Conservation (phyloP, 164 flowering plant genomes). For the Nymphaea colorata region DNA sequence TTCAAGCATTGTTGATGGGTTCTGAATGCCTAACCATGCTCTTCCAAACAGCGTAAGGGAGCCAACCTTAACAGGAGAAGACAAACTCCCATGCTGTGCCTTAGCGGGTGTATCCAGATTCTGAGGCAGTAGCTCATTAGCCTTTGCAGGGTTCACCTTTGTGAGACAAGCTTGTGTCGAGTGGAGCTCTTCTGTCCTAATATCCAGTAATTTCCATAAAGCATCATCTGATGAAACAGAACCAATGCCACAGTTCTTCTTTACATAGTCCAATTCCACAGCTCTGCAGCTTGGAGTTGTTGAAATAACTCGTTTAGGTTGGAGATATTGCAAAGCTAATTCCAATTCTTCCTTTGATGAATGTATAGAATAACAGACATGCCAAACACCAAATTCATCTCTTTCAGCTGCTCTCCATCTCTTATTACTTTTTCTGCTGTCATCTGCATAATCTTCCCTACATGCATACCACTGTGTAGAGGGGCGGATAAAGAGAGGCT, state of each 20-base stretch:
- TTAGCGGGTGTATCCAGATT: background rate
- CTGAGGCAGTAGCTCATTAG: background rate
- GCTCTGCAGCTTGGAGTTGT: conserved; percentile 70
- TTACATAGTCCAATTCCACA: conserved; percentile 67
- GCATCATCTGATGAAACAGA: conserved; percentile 29
- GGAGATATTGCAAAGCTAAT: conserved; percentile 70
- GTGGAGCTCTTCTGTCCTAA: conserved; percentile 15
- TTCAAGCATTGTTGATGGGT: conserved; percentile 3
- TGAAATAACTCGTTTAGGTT: conserved; percentile 72
- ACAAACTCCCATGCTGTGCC: conserved; percentile 17
- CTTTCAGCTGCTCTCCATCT: conserved; percentile 37
- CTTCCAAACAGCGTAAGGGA: conserved; percentile 69
- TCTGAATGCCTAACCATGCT: conserved; percentile 43
- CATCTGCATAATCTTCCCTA: conserved; percentile 22
- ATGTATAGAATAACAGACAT: conserved; percentile 82
- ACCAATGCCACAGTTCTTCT: conserved; percentile 28
- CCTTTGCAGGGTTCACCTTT: too few relatives aligned
- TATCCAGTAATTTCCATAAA: conserved; percentile 56
- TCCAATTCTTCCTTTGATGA: conserved; percentile 79
- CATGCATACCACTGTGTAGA: conserved; percentile 84
- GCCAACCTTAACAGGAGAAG: conserved; percentile 34
- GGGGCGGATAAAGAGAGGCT: conserved; percentile 80
- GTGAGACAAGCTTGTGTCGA: too few relatives aligned
- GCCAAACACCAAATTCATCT: conserved; percentile 79
- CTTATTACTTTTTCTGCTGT: conserved; percentile 18